Conservation (phyloP, 2,329 filamentous ascomycete genomes). For the Trichoderma asperellum region DNA sequence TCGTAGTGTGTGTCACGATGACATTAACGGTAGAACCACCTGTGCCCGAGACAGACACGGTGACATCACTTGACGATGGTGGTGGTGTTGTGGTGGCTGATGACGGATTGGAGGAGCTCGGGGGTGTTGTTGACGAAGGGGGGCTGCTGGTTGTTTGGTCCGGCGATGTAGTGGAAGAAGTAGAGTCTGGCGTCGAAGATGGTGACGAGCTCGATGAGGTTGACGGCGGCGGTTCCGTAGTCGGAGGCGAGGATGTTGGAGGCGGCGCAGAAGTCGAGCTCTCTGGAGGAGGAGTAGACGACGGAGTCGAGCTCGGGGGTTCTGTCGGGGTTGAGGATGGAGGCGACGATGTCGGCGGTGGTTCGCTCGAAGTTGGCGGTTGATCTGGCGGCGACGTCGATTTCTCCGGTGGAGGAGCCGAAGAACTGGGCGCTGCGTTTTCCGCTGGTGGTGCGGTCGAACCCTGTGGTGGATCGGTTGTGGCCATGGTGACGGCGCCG, state of each 20-base stretch:
- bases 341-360: conserved; percentile 9
- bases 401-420: background rate
- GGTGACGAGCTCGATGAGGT: conserved; percentile 25
- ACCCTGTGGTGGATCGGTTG: background rate
- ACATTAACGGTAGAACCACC: conserved; percentile 34
- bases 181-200: conserved; percentile 2
- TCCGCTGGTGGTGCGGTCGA: conserved; percentile 30
- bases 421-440: conserved; percentile 33
- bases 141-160: background rate
- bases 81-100: background rate
- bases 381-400: conserved; percentile 8
- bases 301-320: background rate
- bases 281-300: conserved; percentile 12
- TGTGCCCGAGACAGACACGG: conserved; percentile 6
- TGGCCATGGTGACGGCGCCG: conserved; percentile 42
- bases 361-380: conserved; percentile 27
- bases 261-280: background rate
- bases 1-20: conserved; percentile 37
- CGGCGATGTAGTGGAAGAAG: conserved; percentile 19
- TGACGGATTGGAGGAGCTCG: background rate
- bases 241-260: conserved; percentile 17
- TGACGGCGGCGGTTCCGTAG: conserved; percentile 22
- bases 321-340: conserved; percentile 6
- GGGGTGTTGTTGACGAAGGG: background rate
- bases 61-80: conserved; percentile 15